Evolutionary conservation across 2,329 filamentous ascomycete species (phyloP).

Genomic region (Paecilomyces niveus): DNA sequence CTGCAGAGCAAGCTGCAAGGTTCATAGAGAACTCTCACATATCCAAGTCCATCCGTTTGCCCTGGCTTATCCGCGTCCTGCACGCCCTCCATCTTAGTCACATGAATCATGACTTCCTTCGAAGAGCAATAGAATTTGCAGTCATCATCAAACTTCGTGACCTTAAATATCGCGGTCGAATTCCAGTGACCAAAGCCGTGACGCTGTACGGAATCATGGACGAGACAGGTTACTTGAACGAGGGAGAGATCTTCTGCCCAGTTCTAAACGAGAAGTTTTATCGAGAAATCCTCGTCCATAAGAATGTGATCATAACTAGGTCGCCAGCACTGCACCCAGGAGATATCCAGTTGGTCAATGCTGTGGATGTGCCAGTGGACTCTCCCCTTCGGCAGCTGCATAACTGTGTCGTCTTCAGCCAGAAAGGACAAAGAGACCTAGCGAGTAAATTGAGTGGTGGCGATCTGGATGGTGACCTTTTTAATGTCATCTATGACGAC

Average conservation of each 20-base stretch:
- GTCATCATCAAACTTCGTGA: conserved; percentile 64
- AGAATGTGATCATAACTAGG: conserved; percentile 59
- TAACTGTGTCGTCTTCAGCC: conserved; percentile 76
- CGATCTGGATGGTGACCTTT: conserved; percentile 77
- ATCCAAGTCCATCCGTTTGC: conserved; percentile 54
- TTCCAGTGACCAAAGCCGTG: conserved; percentile 62
- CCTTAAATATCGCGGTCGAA: conserved; percentile 72
- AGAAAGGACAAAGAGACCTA: conserved; percentile 62
- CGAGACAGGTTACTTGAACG: conserved; percentile 61
- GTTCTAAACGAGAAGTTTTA: conserved; percentile 38
- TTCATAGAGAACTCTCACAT: conserved; percentile 60
- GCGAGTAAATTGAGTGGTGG: conserved; percentile 74
- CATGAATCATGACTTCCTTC: conserved; percentile 60
- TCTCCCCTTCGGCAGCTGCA: conserved; percentile 56
- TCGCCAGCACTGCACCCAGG: conserved; percentile 76
- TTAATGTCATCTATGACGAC: conserved; percentile 69
- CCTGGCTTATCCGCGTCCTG: conserved; percentile 54
- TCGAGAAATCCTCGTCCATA: conserved; percentile 26
- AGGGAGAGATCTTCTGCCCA: conserved; percentile 62
- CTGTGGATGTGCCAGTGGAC: conserved; percentile 49
- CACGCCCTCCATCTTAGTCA: conserved; percentile 56
- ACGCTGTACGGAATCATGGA: conserved; percentile 81
- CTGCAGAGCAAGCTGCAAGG: conserved; percentile 52
- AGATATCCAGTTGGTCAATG: conserved; percentile 62
- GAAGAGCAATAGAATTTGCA: conserved; percentile 61